phyloP scores from a whole-genome alignment of 1,284 basidiomycete genomes.

The Sporisorium iseilematis-ciliati region DNA sequence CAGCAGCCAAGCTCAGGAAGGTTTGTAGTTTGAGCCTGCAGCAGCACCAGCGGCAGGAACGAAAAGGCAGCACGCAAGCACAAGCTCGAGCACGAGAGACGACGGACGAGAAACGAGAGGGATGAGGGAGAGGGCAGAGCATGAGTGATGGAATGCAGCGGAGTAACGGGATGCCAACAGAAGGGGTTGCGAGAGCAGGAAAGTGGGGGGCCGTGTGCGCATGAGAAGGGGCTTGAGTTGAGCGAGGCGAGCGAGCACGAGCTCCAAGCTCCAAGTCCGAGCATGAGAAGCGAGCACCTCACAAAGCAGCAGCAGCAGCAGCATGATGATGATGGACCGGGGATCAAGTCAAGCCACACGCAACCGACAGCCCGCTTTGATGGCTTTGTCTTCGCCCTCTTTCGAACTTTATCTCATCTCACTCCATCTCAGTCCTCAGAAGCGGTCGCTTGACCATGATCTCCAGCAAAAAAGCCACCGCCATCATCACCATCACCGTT shows the following conservation, averaged over 20 bases:
- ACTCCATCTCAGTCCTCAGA: not conserved
- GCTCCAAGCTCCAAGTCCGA: not conserved
- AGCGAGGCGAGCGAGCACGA: not conserved
- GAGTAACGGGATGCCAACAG: not conserved
- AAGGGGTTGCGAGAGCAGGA: not conserved
- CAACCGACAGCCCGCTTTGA: not conserved
- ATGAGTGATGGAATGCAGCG: constrained; percentile 4
- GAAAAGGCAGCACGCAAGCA: constrained; percentile 10
- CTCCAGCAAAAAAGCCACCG: not conserved
- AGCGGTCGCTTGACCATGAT: no score
- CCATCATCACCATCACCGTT: not conserved
- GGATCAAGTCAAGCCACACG: constrained; percentile 6
- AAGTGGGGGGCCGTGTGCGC: constrained; percentile 1
- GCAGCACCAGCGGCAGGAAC: constrained; percentile 1
- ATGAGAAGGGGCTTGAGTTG: not conserved
- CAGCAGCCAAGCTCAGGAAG: not conserved
- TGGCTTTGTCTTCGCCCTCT: not conserved
- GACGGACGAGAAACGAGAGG: not conserved
- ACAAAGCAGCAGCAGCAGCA: constrained; percentile 5
- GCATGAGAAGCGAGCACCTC: not conserved
- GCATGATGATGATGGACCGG: constrained; percentile 4
- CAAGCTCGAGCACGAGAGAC: constrained; percentile 3
- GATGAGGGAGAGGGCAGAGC: not conserved
- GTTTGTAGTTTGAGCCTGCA: not conserved
- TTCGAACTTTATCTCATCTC: not conserved